These are phyloP conservation scores for Cyclostephanos invisitatus DNA, from an alignment of 108 stramenopile genomes.

Conservation along the genomic window DNA sequence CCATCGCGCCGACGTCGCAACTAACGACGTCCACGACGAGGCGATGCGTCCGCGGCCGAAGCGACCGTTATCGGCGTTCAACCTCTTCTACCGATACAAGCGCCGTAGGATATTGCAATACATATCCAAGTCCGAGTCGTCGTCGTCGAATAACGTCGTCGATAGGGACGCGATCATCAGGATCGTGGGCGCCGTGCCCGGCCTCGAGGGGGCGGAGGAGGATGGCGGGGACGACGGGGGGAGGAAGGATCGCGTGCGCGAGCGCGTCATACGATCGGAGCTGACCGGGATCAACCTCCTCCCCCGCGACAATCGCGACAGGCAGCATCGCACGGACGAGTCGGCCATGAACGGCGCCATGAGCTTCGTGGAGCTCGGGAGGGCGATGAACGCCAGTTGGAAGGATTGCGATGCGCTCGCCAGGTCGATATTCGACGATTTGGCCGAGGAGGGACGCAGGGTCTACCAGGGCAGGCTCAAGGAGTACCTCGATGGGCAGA, in stretches of 20 bases:
- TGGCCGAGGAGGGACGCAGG: slow-evolving; percentile 18
- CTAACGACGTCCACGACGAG: too few species aligned
- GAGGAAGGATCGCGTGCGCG: background rate
- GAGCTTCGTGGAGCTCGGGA: slow-evolving; percentile 18
- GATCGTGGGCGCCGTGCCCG: slow-evolving; percentile 11
- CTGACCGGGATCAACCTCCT: slow-evolving; percentile 1
- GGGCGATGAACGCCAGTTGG: slow-evolving; percentile 6
- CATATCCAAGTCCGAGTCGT: background rate
- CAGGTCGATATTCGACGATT: slow-evolving; percentile 9
- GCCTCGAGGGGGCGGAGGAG: slow-evolving; percentile 10
- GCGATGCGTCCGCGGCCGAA: slow-evolving; percentile 3
- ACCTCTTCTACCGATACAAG: slow-evolving; percentile 29
- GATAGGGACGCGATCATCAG: slow-evolving; percentile 5
- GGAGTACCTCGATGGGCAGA: slow-evolving; percentile 1
- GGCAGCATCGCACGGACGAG: slow-evolving; percentile 14
- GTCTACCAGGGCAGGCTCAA: background rate
- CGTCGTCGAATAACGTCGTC: background rate
- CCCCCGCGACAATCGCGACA: slow-evolving; percentile 9
- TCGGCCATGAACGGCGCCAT: slow-evolving; percentile 14
- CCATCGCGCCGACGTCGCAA: too few species aligned
- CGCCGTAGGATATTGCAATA: slow-evolving; percentile 1
- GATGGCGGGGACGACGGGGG: background rate
- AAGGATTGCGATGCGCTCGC: slow-evolving; percentile 7
- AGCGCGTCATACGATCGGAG: background rate
- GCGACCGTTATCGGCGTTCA: slow-evolving; percentile 20